Percentiles rank a stretch among this genome's conserved stretches.
Conservation (phyloP, 2,329 filamentous ascomycete genomes). For the Blastomyces silverae region DNA sequence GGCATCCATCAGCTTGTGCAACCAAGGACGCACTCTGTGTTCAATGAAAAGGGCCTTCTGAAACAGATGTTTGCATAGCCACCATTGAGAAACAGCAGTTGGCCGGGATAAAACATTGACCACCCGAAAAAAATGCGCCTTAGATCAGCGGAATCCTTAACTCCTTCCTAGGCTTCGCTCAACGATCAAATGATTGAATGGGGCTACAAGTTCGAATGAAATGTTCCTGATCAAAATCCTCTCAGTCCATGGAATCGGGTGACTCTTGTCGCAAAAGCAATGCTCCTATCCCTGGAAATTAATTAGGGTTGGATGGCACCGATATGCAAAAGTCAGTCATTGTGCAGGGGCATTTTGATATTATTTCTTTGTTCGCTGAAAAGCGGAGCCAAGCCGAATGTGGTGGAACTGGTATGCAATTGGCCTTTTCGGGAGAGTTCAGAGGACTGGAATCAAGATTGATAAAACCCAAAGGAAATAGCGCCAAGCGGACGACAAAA, state of each 20-base stretch:
- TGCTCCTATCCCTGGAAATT: not conserved
- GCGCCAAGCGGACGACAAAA: not conserved
- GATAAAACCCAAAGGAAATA: not conserved
- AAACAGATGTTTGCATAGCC: not conserved
- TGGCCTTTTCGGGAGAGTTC: not conserved
- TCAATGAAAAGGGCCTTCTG: not conserved
- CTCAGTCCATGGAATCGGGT: not conserved
- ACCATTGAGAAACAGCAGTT: not conserved
- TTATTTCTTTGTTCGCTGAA: conserved; percentile 1
- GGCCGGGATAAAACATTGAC: not conserved
- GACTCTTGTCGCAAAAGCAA: not conserved
- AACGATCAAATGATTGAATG: not conserved
- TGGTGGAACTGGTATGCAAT: not conserved
- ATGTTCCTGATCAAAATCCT: not conserved
- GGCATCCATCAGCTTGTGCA: not conserved
- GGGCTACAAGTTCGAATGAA: not conserved
- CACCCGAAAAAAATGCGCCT: not conserved
- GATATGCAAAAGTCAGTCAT: not conserved
- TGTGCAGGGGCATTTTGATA: too few relatives aligned
- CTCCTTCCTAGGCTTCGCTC: too few relatives aligned
- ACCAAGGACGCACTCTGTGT: conserved; percentile 3
- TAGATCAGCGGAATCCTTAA: too few relatives aligned
- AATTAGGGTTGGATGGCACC: not conserved
- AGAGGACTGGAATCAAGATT: not conserved
- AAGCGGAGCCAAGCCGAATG: not conserved